Evolutionary conservation across 441 rosid species (phyloP), one percentile per base, ranked within the genome.

Genomic region (Corymbia citriodora): DNA sequence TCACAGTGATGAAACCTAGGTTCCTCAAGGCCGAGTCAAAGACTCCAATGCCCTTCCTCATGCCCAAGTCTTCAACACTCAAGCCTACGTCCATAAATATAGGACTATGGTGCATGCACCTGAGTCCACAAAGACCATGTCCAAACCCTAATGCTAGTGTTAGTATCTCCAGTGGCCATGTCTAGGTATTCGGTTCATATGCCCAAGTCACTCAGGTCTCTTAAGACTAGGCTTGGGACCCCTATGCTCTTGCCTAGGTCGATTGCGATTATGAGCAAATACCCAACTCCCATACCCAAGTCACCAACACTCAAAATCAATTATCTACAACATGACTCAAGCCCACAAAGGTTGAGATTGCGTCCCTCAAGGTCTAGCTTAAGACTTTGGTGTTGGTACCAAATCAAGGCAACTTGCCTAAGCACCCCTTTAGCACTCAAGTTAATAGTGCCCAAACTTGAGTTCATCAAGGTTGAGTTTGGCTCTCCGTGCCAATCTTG

Each of bases 401-500:
- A 7, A 0, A 3, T 59, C 29, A 10, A 10, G 2, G 3, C 29
- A 57, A 15, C 63, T 57, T 10, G 12, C 63, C 23, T 23, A 57
- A 12, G 29, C 63, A 57, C 13, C 63, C 63, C 29, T 63, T 8
- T 3, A 6, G 33, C 9, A 6, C 70, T n/a, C 4, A 29, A 63
- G 70, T 65, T 25, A 70, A 11, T 1, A 1, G 0, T 10, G 14
- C 48, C 4, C 7, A 2, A 18, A 48, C 81, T 11, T 4, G 18
- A 4, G 40, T 18, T 14, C 48, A 70, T 70, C 13, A 33, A 70
- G 8, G 25, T 6, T 57, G 0, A 10, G 63, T 29, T 10, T 57
- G 12, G 29, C 29, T 57, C 63, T 27, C 21, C 10, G 3, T 23
- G 2, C 48, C 1, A 9, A 0, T n/a, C 4, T 2, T 54, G 18